Evolutionary conservation across 371 early-diverging fungal genomes (phyloP).

Genomic region (Mucor mucedo): DNA sequence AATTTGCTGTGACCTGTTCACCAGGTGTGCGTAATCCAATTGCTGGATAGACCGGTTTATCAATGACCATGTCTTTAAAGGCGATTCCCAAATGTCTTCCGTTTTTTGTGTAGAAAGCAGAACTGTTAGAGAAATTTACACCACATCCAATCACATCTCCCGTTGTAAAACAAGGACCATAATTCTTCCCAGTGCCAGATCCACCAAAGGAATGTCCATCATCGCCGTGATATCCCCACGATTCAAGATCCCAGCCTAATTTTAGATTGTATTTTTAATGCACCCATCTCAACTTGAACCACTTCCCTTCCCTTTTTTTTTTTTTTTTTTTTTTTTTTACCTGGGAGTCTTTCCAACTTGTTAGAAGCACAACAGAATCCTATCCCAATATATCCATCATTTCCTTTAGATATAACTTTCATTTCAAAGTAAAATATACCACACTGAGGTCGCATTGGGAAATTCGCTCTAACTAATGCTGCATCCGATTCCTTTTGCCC

Average conservation of each 20-base stretch:
- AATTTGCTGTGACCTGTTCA: conserved; percentile 88
- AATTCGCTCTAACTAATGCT: conserved; percentile 82
- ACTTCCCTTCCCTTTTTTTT: not conserved
- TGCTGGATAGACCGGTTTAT: conserved; percentile 71
- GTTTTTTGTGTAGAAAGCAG: conserved; percentile 92
- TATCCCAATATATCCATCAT: conserved; percentile 92
- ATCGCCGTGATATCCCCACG: conserved; percentile 94
- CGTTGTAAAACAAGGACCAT: conserved; percentile 91
- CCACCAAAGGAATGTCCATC: conserved; percentile 89
- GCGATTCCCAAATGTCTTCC: conserved; percentile 80
- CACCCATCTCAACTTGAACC: not conserved
- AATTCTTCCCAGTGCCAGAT: conserved; percentile 79
- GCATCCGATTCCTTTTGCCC: conserved; percentile 85
- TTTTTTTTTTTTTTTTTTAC: conserved; percentile 28
- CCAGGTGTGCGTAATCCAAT: conserved; percentile 91
- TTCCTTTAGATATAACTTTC: conserved; percentile 83
- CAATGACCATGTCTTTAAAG: conserved; percentile 43
- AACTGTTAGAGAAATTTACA: conserved; percentile 78
- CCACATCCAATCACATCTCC: conserved; percentile 95
- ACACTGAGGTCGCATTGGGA: conserved; percentile 82
- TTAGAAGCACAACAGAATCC: conserved; percentile 75
- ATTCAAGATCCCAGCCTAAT: conserved; percentile 80
- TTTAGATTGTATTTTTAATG: not conserved
- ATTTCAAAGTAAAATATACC: conserved; percentile 95
- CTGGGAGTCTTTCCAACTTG: conserved; percentile 68